Evolutionary conservation across 352 stramenopile genomes (phyloP).

Genomic region (Phytophthora sojae): DNA sequence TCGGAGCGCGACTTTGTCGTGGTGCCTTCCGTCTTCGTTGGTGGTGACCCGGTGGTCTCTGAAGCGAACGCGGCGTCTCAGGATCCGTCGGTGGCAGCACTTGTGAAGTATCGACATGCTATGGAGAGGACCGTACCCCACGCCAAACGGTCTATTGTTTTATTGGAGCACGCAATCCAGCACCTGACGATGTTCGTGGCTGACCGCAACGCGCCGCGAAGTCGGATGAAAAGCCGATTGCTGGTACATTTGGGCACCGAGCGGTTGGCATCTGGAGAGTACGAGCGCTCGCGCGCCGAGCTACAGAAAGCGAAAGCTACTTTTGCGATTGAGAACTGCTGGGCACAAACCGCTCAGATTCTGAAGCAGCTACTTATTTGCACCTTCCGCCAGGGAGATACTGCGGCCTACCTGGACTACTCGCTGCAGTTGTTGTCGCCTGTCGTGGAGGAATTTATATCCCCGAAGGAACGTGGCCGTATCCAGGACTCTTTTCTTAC

Average conservation of each 20-base stretch:
- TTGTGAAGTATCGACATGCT: conserved; percentile 73
- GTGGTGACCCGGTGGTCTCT: conserved; percentile 71
- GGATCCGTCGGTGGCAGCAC: conserved; percentile 59
- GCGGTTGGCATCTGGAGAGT: conserved; percentile 73
- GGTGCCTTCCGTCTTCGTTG: conserved; percentile 76
- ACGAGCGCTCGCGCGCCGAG: conserved; percentile 66
- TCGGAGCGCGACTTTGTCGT: conserved; percentile 71
- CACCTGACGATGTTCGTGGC: conserved; percentile 74
- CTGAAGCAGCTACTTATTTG: conserved; percentile 80
- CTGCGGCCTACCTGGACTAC: conserved; percentile 76
- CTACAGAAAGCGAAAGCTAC: conserved; percentile 74
- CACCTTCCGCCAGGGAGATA: conserved; percentile 79
- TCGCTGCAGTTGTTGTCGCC: conserved; percentile 82
- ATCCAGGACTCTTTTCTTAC: conserved; percentile 69
- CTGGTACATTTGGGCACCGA: conserved; percentile 80
- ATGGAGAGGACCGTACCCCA: conserved; percentile 71
- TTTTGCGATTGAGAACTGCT: conserved; percentile 76
- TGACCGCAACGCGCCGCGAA: conserved; percentile 68
- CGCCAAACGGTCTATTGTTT: conserved; percentile 72
- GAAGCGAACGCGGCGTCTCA: conserved; percentile 44
- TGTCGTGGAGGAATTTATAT: conserved; percentile 75
- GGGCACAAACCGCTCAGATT: conserved; percentile 75
- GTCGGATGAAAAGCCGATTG: conserved; percentile 79
- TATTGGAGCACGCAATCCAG: conserved; percentile 82
- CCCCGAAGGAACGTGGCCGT: conserved; percentile 53